phyloP scores from a whole-genome alignment of 2,329 filamentous ascomycete species.

The Xenosphaeropsis pyriputrescens region DNA sequence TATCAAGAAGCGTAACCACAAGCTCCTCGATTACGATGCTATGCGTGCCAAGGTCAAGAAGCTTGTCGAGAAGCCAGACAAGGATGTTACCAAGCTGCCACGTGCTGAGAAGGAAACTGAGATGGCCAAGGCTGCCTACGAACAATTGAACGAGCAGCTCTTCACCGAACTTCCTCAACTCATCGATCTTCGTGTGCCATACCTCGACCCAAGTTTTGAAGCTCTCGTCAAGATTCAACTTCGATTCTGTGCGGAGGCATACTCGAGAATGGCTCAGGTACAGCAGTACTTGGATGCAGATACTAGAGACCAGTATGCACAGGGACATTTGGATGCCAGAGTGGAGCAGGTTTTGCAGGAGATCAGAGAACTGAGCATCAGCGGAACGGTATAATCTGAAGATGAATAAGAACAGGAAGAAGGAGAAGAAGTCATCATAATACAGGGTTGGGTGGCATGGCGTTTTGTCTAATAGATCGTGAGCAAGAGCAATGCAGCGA shows the following conservation, averaged over 20 bases:
- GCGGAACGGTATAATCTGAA: constrained; percentile 42
- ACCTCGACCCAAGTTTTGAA: constrained; percentile 93
- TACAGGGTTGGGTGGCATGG: no score
- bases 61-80: constrained; percentile 95
- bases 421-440: no score
- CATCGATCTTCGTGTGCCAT: constrained; percentile 92
- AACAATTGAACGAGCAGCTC: constrained; percentile 93
- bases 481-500: no score
- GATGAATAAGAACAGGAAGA: no score
- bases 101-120: constrained; percentile 94
- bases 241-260: constrained; percentile 94
- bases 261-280: constrained; percentile 95
- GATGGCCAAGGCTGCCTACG: constrained; percentile 84
- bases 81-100: constrained; percentile 91
- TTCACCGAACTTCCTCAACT: constrained; percentile 86
- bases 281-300: constrained; percentile 96
- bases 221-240: constrained; percentile 97
- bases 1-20: constrained; percentile 98
- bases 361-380: constrained; percentile 93
- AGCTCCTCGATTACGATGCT: constrained; percentile 94
- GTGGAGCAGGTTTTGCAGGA: constrained; percentile 95
- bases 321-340: constrained; percentile 76
- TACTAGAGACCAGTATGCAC: constrained; percentile 89
- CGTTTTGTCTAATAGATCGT: no score
- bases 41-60: constrained; percentile 94